These are phyloP conservation scores for Solanum clarkiae DNA, from an alignment of 257 asterid species.

Conservation along the genomic window DNA sequence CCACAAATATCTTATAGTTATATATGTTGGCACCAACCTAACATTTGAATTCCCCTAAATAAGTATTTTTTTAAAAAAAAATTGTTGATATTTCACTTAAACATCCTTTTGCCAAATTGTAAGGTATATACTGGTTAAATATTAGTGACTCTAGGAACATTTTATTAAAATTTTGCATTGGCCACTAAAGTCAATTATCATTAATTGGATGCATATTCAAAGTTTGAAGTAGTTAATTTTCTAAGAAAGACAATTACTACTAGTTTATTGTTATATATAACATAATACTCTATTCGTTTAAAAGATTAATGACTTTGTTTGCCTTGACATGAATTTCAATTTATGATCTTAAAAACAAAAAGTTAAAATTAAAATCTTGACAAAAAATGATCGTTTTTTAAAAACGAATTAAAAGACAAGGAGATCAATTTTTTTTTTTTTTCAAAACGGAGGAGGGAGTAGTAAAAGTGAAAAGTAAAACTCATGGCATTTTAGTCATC, in stretches of 20 bases:
- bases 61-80: neutral
- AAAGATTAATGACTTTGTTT: no score
- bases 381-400: no score
- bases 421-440: no score
- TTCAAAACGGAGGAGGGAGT: neutral
- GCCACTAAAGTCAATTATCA: neutral
- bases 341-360: no score
- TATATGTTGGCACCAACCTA: neutral
- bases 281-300: no score
- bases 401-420: no score
- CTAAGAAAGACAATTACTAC: neutral
- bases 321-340: no score
- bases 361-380: no score
- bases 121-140: neutral
- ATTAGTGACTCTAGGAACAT: neutral
- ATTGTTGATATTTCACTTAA: neutral
- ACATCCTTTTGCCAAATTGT: no score
- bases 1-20: neutral
- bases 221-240: neutral
- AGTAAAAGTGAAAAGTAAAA: neutral
- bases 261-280: no score
- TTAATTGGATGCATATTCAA: neutral
- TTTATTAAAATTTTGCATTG: neutral
- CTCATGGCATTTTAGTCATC: neutral
- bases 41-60: neutral